phyloP scores from a whole-genome alignment of 108 stramenopile species.

The Cylindrotheca closterium region DNA sequence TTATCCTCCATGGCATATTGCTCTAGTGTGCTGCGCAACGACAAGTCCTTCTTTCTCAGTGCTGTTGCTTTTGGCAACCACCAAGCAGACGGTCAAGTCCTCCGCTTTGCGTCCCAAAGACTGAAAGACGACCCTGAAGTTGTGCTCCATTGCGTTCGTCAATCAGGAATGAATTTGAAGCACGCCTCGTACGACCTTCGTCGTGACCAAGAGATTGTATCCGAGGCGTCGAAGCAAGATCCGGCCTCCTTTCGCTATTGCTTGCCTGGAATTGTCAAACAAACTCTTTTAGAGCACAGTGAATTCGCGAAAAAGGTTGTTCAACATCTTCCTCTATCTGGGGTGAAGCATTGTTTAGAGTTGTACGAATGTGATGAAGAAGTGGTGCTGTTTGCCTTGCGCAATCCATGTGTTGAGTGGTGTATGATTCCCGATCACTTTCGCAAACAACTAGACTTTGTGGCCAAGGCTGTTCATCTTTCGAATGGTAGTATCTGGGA shows the following conservation, averaged over 20 bases:
- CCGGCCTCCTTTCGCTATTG: slow-evolving; percentile 34
- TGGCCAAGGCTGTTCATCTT: background rate
- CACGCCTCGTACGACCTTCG: slow-evolving; percentile 33
- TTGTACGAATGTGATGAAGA: slow-evolving; percentile 18
- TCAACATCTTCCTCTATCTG: background rate
- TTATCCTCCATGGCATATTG: slow-evolving; percentile 8
- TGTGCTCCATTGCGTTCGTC: slow-evolving; percentile 25
- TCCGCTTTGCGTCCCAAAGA: slow-evolving; percentile 38
- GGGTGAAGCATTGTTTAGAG: background rate
- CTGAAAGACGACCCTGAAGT: slow-evolving; percentile 36
- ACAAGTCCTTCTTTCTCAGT: slow-evolving; percentile 18
- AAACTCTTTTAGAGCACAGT: slow-evolving; percentile 16
- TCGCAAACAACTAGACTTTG: slow-evolving; percentile 9
- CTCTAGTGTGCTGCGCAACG: slow-evolving; percentile 12
- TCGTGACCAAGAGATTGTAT: slow-evolving; percentile 29
- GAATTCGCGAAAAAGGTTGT: slow-evolving; percentile 10
- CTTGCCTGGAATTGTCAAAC: slow-evolving; percentile 14
- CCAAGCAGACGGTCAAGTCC: slow-evolving; percentile 5
- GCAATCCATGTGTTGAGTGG: slow-evolving; percentile 29
- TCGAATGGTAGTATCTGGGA: slow-evolving; percentile 4
- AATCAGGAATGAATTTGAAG: slow-evolving; percentile 35
- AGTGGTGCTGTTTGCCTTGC: slow-evolving; percentile 18
- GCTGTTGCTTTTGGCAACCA: background rate
- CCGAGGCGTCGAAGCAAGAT: slow-evolving; percentile 24
- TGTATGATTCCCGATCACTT: slow-evolving; percentile 3